phyloP scores from a whole-genome alignment of 23 red algal genomes.

The Gracilariopsis chorda region DNA sequence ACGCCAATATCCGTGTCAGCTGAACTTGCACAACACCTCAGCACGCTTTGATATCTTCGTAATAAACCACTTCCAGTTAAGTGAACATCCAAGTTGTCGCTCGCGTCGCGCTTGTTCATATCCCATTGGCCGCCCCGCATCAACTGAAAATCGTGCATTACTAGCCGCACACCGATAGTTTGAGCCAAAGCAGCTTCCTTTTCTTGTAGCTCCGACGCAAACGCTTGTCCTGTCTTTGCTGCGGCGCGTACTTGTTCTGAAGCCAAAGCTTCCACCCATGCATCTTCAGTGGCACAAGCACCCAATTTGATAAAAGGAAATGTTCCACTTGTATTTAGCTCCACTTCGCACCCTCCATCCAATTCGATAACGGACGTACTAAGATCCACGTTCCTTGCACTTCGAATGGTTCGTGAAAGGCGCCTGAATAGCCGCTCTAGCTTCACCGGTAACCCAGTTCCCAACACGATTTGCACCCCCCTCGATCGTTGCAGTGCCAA shows the following conservation, averaged over 20 bases:
- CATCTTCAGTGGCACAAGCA: constrained; percentile 26
- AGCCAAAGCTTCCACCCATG: constrained; percentile 19
- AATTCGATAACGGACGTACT: constrained; percentile 15
- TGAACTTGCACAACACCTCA: not conserved
- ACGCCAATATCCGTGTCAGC: not conserved
- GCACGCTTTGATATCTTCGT: not conserved
- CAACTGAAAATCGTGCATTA: constrained; percentile 34
- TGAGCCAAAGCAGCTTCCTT: constrained; percentile 12
- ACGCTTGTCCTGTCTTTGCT: not conserved
- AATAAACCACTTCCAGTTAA: not conserved
- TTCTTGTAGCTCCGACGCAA: not conserved
- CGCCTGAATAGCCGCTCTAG: constrained; percentile 6
- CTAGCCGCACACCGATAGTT: constrained; percentile 29
- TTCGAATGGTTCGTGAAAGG: not conserved
- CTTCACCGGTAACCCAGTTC: constrained; percentile 26
- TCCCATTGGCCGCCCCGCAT: not conserved
- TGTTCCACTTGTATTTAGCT: constrained; percentile 15
- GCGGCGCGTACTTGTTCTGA: constrained; percentile 15
- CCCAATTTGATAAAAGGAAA: constrained; percentile 29
- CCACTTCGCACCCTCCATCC: constrained; percentile 35
- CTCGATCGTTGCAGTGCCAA: constrained; percentile 16
- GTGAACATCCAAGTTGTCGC: not conserved
- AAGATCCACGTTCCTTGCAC: not conserved
- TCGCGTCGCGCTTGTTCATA: not conserved
- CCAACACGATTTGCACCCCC: constrained; percentile 11